Conservation (phyloP, 352 stramenopile genomes). For the Pythium aquatile region DNA sequence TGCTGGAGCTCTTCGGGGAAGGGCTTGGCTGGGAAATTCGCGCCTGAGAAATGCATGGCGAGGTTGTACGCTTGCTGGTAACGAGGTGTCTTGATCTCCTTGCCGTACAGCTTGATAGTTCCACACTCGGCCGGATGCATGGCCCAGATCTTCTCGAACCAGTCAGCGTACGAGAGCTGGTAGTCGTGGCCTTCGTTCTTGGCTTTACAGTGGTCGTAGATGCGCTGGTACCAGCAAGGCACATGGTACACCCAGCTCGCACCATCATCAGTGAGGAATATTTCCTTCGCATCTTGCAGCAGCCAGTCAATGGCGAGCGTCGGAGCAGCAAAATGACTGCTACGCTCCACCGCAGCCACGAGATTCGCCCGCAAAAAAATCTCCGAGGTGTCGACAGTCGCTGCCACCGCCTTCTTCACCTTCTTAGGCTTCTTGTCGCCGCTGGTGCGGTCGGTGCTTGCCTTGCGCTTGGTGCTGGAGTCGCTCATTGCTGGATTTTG, state of each 20-base stretch:
- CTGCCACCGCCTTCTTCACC: background rate
- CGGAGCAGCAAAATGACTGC: background rate
- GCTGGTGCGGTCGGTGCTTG: background rate
- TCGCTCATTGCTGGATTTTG: background rate
- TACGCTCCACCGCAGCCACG: conserved; percentile 12
- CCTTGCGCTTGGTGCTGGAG: background rate
- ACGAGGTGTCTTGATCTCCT: conserved; percentile 50
- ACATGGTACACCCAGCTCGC: conserved; percentile 65
- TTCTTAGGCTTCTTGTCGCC: background rate
- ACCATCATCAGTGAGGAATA: conserved; percentile 29
- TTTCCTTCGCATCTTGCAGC: conserved; percentile 8
- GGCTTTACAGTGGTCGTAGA: conserved; percentile 22
- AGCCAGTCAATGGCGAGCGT: background rate
- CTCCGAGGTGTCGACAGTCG: background rate
- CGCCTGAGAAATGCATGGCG: conserved; percentile 61
- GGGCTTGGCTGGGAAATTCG: conserved; percentile 43
- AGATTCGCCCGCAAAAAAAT: conserved; percentile 1
- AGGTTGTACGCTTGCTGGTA: conserved; percentile 67
- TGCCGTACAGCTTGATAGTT: conserved; percentile 72
- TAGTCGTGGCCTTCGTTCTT: background rate
- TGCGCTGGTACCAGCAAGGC: conserved; percentile 46
- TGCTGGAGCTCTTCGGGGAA: conserved; percentile 40
- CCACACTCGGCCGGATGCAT: conserved; percentile 57
- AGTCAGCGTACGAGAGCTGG: conserved; percentile 13
- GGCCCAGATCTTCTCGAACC: conserved; percentile 44